phyloP scores from a whole-genome alignment of 257 asterid genomes.

The Solanum rostratum region DNA sequence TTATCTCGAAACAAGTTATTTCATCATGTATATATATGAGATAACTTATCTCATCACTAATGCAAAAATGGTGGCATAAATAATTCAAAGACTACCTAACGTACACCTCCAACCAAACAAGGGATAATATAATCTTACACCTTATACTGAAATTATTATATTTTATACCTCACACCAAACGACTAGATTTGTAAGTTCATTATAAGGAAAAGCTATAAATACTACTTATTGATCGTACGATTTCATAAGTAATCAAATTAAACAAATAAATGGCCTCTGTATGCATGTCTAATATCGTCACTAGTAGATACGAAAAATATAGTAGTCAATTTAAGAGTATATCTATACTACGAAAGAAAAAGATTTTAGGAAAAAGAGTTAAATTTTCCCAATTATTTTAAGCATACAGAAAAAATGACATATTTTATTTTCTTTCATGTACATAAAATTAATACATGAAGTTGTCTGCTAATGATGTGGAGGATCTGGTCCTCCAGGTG shows the following conservation, averaged over 20 bases:
- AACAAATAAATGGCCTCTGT: not conserved
- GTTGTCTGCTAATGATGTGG: constrained; percentile 29
- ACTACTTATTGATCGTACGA: not conserved
- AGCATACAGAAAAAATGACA: not conserved
- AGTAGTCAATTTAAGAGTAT: not conserved
- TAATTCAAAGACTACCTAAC: no score
- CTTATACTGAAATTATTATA: no score
- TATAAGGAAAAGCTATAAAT: not conserved
- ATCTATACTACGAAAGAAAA: not conserved
- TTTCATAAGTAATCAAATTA: not conserved
- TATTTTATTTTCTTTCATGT: not conserved
- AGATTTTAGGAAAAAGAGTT: not conserved
- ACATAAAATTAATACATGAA: not conserved
- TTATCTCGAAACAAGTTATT: no score
- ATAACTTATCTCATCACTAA: no score
- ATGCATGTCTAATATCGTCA: not conserved
- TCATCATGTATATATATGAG: no score
- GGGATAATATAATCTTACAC: no score
- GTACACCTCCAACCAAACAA: no score
- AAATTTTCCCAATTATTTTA: not conserved
- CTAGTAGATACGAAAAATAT: not conserved
- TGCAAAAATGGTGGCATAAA: no score
- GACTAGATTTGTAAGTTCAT: not conserved
- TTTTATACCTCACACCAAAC: no score
- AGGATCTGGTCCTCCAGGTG: constrained; percentile 27